A percentile compares a stretch with the other conserved stretches of the same genome.
Evolutionary conservation across 1,284 basidiomycete genomes (phyloP).

Genomic region (Cutaneotrichosporon sp.): DNA sequence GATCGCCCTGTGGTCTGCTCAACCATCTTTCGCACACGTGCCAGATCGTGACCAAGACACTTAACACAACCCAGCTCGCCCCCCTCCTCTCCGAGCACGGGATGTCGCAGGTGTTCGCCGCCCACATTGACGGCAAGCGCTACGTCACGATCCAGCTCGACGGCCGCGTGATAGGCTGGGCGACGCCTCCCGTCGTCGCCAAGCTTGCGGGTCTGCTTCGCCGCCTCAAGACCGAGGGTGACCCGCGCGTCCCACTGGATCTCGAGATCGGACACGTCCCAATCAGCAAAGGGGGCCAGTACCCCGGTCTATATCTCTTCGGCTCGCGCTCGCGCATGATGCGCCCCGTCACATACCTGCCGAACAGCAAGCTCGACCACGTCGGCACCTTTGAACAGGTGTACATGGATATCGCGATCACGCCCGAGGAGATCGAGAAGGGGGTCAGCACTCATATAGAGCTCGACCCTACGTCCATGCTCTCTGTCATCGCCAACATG

Average conservation of each 20-base stretch:
- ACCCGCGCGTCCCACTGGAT: constrained; percentile 79
- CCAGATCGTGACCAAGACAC: constrained; percentile 75
- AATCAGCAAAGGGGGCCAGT: constrained; percentile 86
- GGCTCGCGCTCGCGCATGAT: constrained; percentile 88
- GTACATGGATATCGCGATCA: constrained; percentile 97
- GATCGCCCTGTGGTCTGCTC: constrained; percentile 92
- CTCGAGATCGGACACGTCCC: constrained; percentile 94
- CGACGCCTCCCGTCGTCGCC: constrained; percentile 66
- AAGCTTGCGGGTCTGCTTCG: constrained; percentile 80
- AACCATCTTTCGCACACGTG: constrained; percentile 96
- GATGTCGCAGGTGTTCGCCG: constrained; percentile 86
- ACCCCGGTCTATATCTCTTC: constrained; percentile 94
- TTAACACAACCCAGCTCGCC: constrained; percentile 74
- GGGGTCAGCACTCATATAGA: constrained; percentile 86
- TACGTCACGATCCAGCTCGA: constrained; percentile 91
- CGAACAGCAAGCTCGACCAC: constrained; percentile 81
- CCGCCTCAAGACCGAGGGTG: constrained; percentile 90
- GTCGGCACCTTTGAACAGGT: constrained; percentile 98
- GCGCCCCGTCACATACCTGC: constrained; percentile 89
- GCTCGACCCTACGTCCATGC: constrained; percentile 88
- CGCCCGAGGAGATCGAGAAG: constrained; percentile 78
- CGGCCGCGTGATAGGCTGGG: constrained; percentile 94
- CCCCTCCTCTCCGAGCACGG: constrained; percentile 78
- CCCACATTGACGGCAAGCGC: constrained; percentile 67
- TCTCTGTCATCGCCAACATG: constrained; percentile 66